These are phyloP conservation scores for Penicillium paradoxum DNA, from an alignment of 495 filamentous ascomycete species.

Conservation along the genomic window DNA sequence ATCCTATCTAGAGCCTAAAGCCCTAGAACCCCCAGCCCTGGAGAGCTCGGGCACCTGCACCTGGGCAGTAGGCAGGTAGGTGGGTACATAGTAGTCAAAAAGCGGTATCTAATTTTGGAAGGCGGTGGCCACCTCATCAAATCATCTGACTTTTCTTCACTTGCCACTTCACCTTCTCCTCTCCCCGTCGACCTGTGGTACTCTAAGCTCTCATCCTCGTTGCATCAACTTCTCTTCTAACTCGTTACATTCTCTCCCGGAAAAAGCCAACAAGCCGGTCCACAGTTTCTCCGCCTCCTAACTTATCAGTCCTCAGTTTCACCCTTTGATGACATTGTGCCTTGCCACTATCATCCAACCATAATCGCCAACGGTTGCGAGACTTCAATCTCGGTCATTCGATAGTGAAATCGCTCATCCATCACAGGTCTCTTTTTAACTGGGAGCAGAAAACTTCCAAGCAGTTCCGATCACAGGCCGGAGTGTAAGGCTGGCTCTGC, in stretches of 20 bases:
- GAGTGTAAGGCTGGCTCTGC: slow-evolving; percentile 17
- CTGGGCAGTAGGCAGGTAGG: too few relatives aligned
- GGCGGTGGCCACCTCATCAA: neutral
- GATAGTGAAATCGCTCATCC: neutral
- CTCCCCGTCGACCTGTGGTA: neutral
- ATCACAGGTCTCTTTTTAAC: slow-evolving; percentile 45
- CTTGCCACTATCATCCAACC: neutral
- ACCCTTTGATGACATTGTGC: neutral
- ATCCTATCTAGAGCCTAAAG: too few relatives aligned
- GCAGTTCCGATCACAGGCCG: slow-evolving; percentile 25
- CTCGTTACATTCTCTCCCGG: neutral
- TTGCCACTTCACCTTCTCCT: slow-evolving; percentile 5
- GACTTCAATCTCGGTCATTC: neutral
- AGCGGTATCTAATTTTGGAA: neutral
- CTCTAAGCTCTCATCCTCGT: neutral
- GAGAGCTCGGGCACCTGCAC: too few relatives aligned
- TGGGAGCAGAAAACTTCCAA: slow-evolving; percentile 64
- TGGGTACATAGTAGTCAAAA: too few relatives aligned
- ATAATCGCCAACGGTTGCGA: neutral
- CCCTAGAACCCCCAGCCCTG: too few relatives aligned
- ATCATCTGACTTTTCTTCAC: slow-evolving; percentile 7
- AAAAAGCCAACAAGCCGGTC: neutral
- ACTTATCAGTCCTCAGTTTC: neutral
- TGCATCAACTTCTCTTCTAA: neutral
- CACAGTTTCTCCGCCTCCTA: neutral